phyloP scores from a whole-genome alignment of 495 filamentous ascomycete genomes.

The Letharia lupina region DNA sequence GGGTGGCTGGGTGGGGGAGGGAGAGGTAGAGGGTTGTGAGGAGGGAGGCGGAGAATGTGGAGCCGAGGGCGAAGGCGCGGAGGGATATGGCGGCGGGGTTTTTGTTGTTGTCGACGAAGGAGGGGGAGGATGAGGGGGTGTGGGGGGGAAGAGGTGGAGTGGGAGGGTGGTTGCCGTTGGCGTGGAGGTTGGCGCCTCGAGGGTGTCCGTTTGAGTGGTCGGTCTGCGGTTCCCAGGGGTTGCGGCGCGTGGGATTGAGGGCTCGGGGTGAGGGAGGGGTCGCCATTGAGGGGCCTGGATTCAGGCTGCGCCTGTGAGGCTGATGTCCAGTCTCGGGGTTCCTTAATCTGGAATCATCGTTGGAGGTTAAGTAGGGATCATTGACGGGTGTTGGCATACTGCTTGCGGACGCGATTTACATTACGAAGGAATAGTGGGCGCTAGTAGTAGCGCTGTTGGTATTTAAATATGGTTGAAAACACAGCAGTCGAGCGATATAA shows the following conservation, averaged over 20 bases:
- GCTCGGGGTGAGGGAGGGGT: not conserved
- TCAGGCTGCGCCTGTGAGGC: not conserved
- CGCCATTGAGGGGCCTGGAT: not conserved
- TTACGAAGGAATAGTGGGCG: too few relatives aligned
- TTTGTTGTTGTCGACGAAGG: constrained; percentile 13
- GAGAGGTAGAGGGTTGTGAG: constrained; percentile 42
- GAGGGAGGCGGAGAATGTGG: constrained; percentile 40
- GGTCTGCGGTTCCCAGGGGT: constrained; percentile 16
- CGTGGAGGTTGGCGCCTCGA: constrained; percentile 5
- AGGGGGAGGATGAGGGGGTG: not conserved
- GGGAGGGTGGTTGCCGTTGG: not conserved
- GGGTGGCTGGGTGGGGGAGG: constrained; percentile 37
- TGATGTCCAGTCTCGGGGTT: not conserved
- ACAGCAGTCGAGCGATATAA: too few relatives aligned
- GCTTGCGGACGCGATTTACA: too few relatives aligned
- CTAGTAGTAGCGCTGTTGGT: too few relatives aligned
- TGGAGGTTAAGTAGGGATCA: too few relatives aligned
- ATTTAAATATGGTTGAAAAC: too few relatives aligned
- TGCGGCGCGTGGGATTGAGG: not conserved
- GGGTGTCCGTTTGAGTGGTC: constrained; percentile 12
- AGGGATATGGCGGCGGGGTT: constrained; percentile 73
- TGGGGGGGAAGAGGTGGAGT: not conserved
- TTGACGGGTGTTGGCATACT: too few relatives aligned
- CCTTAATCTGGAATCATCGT: not conserved
- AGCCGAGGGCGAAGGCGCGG: constrained; percentile 56